phyloP scores from a whole-genome alignment of 202 grass and related monocot species.

The Alloteropsis angusta region DNA sequence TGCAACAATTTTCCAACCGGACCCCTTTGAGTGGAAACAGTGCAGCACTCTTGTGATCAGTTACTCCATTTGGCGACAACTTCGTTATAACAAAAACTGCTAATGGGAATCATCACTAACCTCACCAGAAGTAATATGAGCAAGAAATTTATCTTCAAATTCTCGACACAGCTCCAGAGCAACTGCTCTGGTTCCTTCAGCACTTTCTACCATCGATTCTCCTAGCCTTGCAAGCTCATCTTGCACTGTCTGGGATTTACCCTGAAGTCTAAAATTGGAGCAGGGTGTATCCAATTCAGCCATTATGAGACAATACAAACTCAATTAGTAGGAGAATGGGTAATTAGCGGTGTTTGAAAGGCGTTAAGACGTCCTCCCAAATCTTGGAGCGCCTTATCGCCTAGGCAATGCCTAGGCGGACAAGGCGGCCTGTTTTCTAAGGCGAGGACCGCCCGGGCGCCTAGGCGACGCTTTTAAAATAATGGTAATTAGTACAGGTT shows the following conservation, averaged over 20 bases:
- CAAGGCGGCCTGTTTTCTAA: no score
- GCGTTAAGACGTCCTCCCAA: no score
- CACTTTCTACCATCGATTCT: constrained; percentile 79
- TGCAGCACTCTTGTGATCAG: neutral
- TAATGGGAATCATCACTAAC: constrained; percentile 48
- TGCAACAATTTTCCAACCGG: constrained; percentile 96
- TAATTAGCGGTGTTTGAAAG: no score
- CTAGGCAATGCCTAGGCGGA: no score
- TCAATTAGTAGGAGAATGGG: constrained; percentile 1
- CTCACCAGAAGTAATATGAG: constrained; percentile 85
- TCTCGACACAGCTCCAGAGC: constrained; percentile 95
- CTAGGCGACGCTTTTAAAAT: no score
- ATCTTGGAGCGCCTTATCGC: no score
- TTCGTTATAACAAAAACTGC: constrained; percentile 15
- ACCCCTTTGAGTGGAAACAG: constrained; percentile 46
- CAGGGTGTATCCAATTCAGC: constrained; percentile 16
- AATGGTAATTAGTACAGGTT: neutral
- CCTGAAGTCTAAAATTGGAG: constrained; percentile 66
- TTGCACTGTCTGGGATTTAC: constrained; percentile 93
- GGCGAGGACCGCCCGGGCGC: no score
- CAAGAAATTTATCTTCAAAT: constrained; percentile 92
- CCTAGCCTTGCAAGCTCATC: constrained; percentile 93
- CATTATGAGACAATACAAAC: constrained; percentile 1
- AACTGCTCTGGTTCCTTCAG: constrained; percentile 91
- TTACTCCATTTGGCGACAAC: constrained; percentile 7